Percentiles rank a stretch among this genome's conserved stretches.
phyloP scores from a whole-genome alignment of 768 basidiomycete species.

The Termitomyces sp. region DNA sequence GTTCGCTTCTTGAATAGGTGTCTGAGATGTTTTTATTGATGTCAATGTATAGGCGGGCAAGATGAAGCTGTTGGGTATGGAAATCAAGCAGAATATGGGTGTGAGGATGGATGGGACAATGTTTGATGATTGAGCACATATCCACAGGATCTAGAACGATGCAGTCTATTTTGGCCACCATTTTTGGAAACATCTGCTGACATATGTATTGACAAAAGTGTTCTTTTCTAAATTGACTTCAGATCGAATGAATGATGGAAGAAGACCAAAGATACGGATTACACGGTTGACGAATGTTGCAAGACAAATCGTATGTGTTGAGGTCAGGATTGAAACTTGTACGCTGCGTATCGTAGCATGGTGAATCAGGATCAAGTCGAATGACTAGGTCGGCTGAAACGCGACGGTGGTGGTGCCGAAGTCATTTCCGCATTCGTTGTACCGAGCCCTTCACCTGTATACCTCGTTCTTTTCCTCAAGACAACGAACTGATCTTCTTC shows the following conservation, averaged over 20 bases:
- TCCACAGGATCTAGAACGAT: not conserved
- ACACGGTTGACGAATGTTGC: not conserved
- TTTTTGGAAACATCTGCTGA: not conserved
- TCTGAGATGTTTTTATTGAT: not conserved
- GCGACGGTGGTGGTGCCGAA: not conserved
- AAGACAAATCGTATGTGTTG: not conserved
- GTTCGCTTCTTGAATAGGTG: conserved; percentile 31
- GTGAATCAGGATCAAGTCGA: not conserved
- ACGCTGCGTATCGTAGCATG: not conserved
- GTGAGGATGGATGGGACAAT: conserved; percentile 78
- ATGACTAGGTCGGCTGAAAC: not conserved
- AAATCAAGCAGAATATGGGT: conserved; percentile 78
- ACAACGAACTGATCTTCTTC: too few species aligned
- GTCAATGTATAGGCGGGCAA: conserved; percentile 52
- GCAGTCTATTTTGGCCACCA: not conserved
- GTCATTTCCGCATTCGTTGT: not conserved
- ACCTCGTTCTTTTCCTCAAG: too few species aligned
- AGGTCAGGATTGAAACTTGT: not conserved
- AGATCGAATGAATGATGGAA: not conserved
- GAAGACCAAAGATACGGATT: too few species aligned
- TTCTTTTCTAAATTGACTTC: not conserved
- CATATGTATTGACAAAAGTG: not conserved
- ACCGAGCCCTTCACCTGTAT: not conserved
- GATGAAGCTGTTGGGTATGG: conserved; percentile 87
- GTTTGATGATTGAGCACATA: conserved; percentile 39